Evolutionary conservation across 768 basidiomycete species (phyloP).

Genomic region (Leucocoprinus leucothites): DNA sequence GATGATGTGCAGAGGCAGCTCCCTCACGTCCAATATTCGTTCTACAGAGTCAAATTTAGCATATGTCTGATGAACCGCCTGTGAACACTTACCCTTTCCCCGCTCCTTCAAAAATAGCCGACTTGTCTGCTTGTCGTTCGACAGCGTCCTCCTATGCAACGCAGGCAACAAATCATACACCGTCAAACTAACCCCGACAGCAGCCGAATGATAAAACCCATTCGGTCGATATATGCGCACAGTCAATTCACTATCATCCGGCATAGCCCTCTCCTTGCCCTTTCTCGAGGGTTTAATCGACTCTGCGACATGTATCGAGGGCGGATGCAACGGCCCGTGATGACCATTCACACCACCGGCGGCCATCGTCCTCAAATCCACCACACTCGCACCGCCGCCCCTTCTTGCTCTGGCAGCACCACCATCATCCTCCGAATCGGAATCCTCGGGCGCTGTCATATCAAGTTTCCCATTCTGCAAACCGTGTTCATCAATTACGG

Average conservation of each 20-base stretch:
- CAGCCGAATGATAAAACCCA: constrained; percentile 67
- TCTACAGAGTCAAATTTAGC: constrained; percentile 36
- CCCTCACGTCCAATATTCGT: constrained; percentile 75
- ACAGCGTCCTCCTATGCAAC: constrained; percentile 56
- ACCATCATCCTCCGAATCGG: constrained; percentile 28
- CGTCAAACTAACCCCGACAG: constrained; percentile 60
- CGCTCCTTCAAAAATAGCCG: constrained; percentile 73
- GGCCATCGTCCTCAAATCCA: no score
- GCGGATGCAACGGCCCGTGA: background rate
- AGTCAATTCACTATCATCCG: constrained; percentile 31
- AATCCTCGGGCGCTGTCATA: constrained; percentile 30
- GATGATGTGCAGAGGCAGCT: constrained; percentile 83
- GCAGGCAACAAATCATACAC: constrained; percentile 63
- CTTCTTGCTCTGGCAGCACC: constrained; percentile 20
- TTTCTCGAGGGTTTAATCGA: constrained; percentile 7
- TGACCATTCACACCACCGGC: background rate
- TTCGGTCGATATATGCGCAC: constrained; percentile 80
- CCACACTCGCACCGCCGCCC: no score
- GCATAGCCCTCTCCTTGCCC: constrained; percentile 1
- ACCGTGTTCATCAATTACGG: constrained; percentile 50
- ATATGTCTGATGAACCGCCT: background rate
- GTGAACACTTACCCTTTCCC: constrained; percentile 55
- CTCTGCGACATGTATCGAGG: background rate
- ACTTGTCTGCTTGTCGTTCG: constrained; percentile 46
- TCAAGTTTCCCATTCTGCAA: constrained; percentile 20